Conservation (phyloP, 306 rosid genomes). For the Trifolium fragiferum region DNA sequence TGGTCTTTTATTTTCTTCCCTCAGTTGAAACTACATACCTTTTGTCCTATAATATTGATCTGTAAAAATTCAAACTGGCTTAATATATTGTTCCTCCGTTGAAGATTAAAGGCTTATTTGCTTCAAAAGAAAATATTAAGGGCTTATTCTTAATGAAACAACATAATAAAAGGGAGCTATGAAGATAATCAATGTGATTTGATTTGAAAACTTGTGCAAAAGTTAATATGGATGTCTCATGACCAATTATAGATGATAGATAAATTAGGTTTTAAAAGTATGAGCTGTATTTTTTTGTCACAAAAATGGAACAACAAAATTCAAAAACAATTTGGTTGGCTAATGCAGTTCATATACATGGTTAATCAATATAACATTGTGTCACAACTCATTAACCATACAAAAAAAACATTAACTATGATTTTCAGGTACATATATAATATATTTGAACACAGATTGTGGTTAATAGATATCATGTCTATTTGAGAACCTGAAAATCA, state of each 20-base stretch:
- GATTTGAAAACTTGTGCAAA: neutral
- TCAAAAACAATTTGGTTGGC: neutral
- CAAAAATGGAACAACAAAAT: neutral
- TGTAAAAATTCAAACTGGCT: neutral
- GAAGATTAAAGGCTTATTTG: neutral
- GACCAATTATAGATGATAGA: slow-evolving; percentile 8
- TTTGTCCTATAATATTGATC: neutral
- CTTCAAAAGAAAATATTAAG: neutral
- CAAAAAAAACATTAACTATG: neutral
- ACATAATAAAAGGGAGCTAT: neutral
- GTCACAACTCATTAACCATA: too few relatives aligned
- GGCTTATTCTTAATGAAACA: neutral
- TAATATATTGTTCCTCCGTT: neutral
- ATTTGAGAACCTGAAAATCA: neutral
- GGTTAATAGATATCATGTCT: neutral
- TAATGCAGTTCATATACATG: neutral
- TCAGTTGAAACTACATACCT: neutral
- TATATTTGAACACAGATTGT: too few relatives aligned
- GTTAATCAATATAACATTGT: neutral
- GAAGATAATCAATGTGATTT: neutral
- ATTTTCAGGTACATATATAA: neutral
- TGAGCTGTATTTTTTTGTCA: neutral
- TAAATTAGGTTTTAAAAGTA: neutral
- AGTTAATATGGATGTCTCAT: neutral
- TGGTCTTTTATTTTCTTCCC: neutral